phyloP scores from a whole-genome alignment of 345 rosid genomes.

The Arabidopsis thaliana region TAIR10.1 NC_003075.7:8934501-8935000 shows the following conservation, averaged over 20 bases:
- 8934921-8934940: conserved; percentile 4
- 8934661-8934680: conserved; percentile 83
- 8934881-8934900: conserved; percentile 13
- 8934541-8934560: conserved; percentile 71
- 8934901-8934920: conserved; percentile 1
- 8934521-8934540: conserved; percentile 65
- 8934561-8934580: conserved; percentile 79
- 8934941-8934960: neutral
- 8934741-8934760: conserved; percentile 55
- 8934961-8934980: neutral
- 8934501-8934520: conserved; percentile 78
- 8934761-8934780: neutral
- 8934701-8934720: conserved; percentile 67
- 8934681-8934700: conserved; percentile 91
- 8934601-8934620: conserved; percentile 69
- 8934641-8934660: conserved; percentile 75
- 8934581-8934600: conserved; percentile 65
- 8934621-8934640: conserved; percentile 77
- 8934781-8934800: neutral
- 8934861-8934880: conserved; percentile 37
- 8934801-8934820: neutral
- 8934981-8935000: neutral
- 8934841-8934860: conserved; percentile 24
- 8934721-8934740: conserved; percentile 77
- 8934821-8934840: neutral